Evolutionary conservation across 2,329 filamentous ascomycete species (phyloP), one percentile per base, ranked within the genome.

Genomic region (Trichoderma sp.): DNA sequence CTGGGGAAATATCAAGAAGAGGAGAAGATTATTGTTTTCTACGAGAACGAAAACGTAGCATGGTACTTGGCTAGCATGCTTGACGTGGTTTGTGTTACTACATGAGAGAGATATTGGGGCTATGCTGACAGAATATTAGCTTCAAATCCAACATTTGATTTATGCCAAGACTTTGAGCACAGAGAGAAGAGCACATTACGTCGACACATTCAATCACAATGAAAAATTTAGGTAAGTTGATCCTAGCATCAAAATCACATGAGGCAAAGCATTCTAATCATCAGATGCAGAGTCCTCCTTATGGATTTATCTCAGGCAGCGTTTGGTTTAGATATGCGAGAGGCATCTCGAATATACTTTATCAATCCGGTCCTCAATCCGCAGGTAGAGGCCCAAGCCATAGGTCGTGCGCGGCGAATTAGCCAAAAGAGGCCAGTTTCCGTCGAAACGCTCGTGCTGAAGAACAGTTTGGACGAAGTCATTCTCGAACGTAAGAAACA

Each of bases 261-360:
- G 10, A 6, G n/a, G 29, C 2, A 49, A 8, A 37, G 13, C 4
- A 16, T 7, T 27, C 37, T 62, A 19, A 29, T 16, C 8, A n/a
- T 10, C 4, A 29, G 49, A 10, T 35, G 8, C 21, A 66, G 92
- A 6, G 93, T 97, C 0, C 82, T 97, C 2, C 84, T 97, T 1
- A 97, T 97, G 91, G 94, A 97, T 75, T 87, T 97, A n/a, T 88
- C 88, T 1, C 93, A 96, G 76, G 94, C 94, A 35, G 93, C 94
- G 0, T 93, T 94, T 71, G 95, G 95, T 0, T 84, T 98, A 0
- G 94, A 97, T 76, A 89, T 97, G 78, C 90, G 89, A 63, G 89
- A 88, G 13, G 94, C 94, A 1, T 96, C 92, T 5, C 85, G 95
- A 2, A 90, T 98, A 11, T 96, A 94, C 79, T 97, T 98, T 72